Base-by-base conservation (phyloP, 208 protist genomes). In the Herpetomonas tarakana region DNA sequence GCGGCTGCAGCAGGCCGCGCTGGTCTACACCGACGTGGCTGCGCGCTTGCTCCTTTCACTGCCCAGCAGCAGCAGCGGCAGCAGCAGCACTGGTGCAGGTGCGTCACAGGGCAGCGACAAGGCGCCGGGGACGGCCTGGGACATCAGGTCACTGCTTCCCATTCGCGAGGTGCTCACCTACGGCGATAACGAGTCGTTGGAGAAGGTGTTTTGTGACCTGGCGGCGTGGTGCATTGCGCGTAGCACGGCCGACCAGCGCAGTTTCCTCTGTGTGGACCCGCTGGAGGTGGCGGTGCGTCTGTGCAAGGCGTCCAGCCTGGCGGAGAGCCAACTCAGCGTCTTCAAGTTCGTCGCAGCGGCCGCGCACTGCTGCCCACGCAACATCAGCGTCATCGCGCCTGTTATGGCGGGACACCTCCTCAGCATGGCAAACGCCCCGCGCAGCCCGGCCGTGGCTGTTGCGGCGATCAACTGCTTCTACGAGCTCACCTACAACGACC, bases 401-500 rank as follows among this genome's bases (percentile, higher is more conserved):
- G 58, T 88, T 21, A 69, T 83, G 31, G 55, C 85, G 35, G 30
- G 62, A 1, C 47, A 52, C 19, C 62, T 92, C 7, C 35, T 89
- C 51, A 39, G 74, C 12, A 70, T 85, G 57, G 45, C 69, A 3
- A 57, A 50, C 14, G 60, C 51, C 16, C 65, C 72, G 7, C 62
- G 58, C 52, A 88, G 71, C 69, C 68, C 77, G 3, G 60, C 72
- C 53, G 79, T 75, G 41, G 74, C 78, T 28, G 69, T 75, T 47
- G 77, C 81, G 25, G 81, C 74, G 7, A 71, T 89, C 55, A 69
- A 83, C 25, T 83, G 79, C 57, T 83, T 92, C 66, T 68, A 55
- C n/a, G 81, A 89, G 57, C 28, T 92, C 24, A 69, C 77, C 54
- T 83, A 76, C 62, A 88, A 87, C 49, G 79, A 83, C 58, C 78